Evolutionary conservation across 495 filamentous ascomycete species (phyloP), one percentile per base, ranked within the genome.

Genomic region (Talaromyces nanjingensis): DNA sequence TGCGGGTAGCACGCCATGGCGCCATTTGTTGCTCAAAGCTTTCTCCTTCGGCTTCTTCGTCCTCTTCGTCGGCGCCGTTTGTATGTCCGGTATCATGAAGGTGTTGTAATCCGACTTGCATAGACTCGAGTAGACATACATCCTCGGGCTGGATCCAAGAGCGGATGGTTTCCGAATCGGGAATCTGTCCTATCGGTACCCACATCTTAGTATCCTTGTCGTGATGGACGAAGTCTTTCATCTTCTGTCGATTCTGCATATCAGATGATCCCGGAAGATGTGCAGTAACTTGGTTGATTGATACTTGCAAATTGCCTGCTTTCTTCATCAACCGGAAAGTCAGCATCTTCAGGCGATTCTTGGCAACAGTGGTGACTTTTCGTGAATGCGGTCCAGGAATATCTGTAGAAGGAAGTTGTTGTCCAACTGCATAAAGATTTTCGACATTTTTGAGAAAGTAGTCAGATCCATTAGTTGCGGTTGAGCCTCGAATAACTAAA

Each of bases 311-410:
- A n/a, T 86, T 81, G 14, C 84, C 77, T 66, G 84, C 90, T 68
- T 90, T 89, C 62, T 87, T 87, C 66, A 93, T 83, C 60, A 96
- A 85, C 27, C 94, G 87, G 70, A 90, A 96, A 0, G 92, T 87
- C 24, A 98, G 83, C 90, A 97, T 97, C 77, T 92, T 96, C 75
- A 99, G 85, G 16, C 94, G 89, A 70, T 92, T 96, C 78, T 98
- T 98, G 22, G 90, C 85, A 7, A 93, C 91, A 37, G 93, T 97
- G 0, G 96, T 98, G 24, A 98, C 93, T 69, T 91, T 93, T 56
- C 94, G 85, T 2, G 93, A 94, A 75, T 97, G 92, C 2, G 91
- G 92, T 2, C 91, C 91, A 39, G 96, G 96, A 6, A 99, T 89
- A 66, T 97, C 93, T 31, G 92, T 85, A 0, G 90, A 90, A 11